Evolutionary conservation across 148 eudicot genomes (phyloP), one percentile per base, ranked within the genome.

Genomic region (Simmondsia chinensis): DNA sequence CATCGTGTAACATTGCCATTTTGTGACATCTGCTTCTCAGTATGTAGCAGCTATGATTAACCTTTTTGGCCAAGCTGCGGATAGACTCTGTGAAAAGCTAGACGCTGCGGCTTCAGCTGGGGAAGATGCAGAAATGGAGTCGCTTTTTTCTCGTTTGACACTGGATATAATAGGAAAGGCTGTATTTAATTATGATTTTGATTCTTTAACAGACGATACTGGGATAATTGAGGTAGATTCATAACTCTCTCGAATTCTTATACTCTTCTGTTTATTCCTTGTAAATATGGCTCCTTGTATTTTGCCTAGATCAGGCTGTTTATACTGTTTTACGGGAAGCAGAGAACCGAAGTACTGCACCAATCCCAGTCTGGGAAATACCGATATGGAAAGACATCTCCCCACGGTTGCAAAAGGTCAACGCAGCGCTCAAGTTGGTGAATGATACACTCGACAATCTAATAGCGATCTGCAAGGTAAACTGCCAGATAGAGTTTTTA

Each of bases 321-420:
- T 91, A 91, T 60, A 75, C 82, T 37, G 94, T 91, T 27, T 56
- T 91, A 54, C 57, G 94, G 63, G 99, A 91, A 60, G 99, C 99
- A 12, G 99, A 91, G 63, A 73, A 72, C 48, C 64, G 99, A 56
- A 91, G 99, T 64, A 69, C 82, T 26, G 66, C 85, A 10, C 99
- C 96, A 39, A 86, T 91, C 56, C 99, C 99, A 25, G 63, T 82
- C 34, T 91, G 99, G 99, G 96, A 91, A 43, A 72, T 91, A 42
- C 99, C 99, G 34, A 79, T 91, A 50, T 91, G 96, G 96, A 91
- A 91, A 60, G 99, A 86, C 64, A 71, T 91, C 24, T 91, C 96
- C 12, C 99, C 96, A 21, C 76, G 72, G 63, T 66, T 69, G 33
- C 86, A 57, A 56, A 91, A 71, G 73, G 99, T 91, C 50, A 82